A percentile compares a stretch with the other conserved stretches of the same genome.
These are phyloP conservation scores for Clausena lansium DNA, from an alignment of 345 rosid genomes.

Conservation along the genomic window DNA sequence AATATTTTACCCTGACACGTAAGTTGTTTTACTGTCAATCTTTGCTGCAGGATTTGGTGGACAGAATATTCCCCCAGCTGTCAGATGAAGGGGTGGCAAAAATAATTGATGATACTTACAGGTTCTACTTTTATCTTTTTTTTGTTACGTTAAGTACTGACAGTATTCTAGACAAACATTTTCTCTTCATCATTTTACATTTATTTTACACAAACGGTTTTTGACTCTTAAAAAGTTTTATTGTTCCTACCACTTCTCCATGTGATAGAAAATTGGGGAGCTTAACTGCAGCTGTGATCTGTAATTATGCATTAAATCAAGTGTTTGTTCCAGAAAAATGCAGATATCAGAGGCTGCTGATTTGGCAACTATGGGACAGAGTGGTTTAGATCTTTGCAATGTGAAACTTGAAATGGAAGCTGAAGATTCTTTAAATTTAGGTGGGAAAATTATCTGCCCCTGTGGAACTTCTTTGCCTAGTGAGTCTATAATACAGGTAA, in stretches of 20 bases:
- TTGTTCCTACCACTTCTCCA: background rate
- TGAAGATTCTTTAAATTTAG: slow-evolving; percentile 13
- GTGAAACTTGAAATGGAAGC: slow-evolving; percentile 19
- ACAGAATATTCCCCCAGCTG: slow-evolving; percentile 20
- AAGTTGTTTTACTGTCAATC: background rate
- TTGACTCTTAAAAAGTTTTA: background rate
- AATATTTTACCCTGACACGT: background rate
- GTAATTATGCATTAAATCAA: slow-evolving; percentile 4
- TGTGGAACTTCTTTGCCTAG: slow-evolving; percentile 28
- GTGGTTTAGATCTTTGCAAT: slow-evolving; percentile 11
- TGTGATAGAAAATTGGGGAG: background rate
- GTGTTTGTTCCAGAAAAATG: slow-evolving; percentile 35
- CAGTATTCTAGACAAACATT: background rate
- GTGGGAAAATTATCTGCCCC: slow-evolving; percentile 27
- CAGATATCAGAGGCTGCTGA: slow-evolving; percentile 28
- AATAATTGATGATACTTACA: slow-evolving; percentile 32
- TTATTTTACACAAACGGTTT: background rate
- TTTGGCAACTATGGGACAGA: slow-evolving; percentile 21
- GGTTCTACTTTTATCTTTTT: slow-evolving; percentile 21
- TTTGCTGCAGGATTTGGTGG: slow-evolving; percentile 31
- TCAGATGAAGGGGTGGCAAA: slow-evolving; percentile 25
- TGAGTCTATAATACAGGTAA: slow-evolving; percentile 35
- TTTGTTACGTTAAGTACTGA: background rate
- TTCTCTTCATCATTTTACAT: background rate
- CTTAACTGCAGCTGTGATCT: background rate